These are phyloP conservation scores for Claviceps africana DNA, from an alignment of 2,329 filamentous ascomycete genomes.

Conservation along the genomic window DNA sequence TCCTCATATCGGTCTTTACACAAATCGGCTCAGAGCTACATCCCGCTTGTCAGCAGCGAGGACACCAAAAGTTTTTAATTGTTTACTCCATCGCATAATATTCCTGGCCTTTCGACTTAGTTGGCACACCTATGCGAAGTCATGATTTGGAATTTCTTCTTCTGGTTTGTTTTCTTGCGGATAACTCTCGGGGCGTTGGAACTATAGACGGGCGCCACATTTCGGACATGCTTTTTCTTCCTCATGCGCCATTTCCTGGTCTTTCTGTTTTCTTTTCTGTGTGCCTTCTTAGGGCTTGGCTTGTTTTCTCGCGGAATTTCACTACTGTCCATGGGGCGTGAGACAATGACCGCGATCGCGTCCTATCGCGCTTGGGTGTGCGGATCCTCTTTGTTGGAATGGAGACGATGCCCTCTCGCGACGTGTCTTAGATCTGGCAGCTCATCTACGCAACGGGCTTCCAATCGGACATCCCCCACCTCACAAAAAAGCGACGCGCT, in stretches of 20 bases:
- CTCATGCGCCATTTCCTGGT: constrained; percentile 6
- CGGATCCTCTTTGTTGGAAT: constrained; percentile 13
- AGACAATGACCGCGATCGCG: constrained; percentile 2
- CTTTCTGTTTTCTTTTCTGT: constrained; percentile 3
- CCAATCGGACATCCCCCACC: background rate
- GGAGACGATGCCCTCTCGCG: constrained; percentile 14
- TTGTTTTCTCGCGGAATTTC: constrained; percentile 7
- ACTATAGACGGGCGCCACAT: constrained; percentile 15
- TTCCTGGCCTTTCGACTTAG: background rate
- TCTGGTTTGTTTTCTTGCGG: constrained; percentile 3
- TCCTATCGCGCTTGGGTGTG: background rate
- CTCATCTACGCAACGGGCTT: background rate
- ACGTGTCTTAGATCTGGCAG: constrained; percentile 18
- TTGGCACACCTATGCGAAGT: constrained; percentile 6
- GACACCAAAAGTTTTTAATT: constrained; percentile 11
- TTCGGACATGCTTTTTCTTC: constrained; percentile 10
- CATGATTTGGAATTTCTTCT: constrained; percentile 4
- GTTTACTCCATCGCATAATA: background rate
- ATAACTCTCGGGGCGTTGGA: constrained; percentile 18
- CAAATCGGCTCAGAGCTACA: constrained; percentile 23
- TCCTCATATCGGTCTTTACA: constrained; percentile 16
- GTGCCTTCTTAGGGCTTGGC: constrained; percentile 1
- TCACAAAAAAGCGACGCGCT: background rate
- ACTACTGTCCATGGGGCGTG: constrained; percentile 6
- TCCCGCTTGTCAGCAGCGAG: constrained; percentile 26